A percentile compares a stretch with the other conserved stretches of the same genome.
Conservation (phyloP, 2,329 filamentous ascomycete genomes). For the Nigrospora sphaerica region DNA sequence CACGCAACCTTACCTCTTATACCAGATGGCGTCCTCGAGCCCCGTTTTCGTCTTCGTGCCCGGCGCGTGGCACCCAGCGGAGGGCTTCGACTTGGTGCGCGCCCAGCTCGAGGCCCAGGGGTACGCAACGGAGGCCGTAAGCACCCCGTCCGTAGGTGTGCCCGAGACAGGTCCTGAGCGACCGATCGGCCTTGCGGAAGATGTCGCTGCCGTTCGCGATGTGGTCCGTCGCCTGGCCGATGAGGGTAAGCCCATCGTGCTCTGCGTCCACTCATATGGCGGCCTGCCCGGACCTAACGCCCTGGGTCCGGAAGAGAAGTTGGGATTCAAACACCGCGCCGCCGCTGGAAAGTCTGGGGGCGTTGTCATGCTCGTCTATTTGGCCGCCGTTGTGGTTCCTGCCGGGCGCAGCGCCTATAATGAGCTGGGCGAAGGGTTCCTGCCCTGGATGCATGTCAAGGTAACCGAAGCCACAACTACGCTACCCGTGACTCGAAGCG, state of each 20-base stretch:
- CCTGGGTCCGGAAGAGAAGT: conserved; percentile 15
- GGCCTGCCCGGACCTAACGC: conserved; percentile 31
- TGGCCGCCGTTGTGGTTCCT: conserved; percentile 15
- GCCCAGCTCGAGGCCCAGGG: conserved; percentile 17
- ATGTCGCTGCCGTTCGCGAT: conserved; percentile 22
- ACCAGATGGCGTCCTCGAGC: background rate
- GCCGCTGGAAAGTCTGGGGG: conserved; percentile 23
- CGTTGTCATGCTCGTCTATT: conserved; percentile 21
- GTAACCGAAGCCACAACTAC: background rate
- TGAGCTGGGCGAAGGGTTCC: conserved; percentile 13
- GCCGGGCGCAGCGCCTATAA: conserved; percentile 10
- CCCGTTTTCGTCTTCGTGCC: conserved; percentile 24
- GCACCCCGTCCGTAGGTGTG: conserved; percentile 20
- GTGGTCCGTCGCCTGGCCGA: conserved; percentile 20
- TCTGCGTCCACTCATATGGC: conserved; percentile 35
- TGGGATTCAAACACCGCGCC: conserved; percentile 21
- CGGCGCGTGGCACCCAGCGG: conserved; percentile 25
- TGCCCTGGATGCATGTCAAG: conserved; percentile 16
- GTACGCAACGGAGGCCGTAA: conserved; percentile 17
- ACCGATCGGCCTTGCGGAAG: conserved; percentile 13
- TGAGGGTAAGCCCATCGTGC: conserved; percentile 29
- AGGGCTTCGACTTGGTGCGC: conserved; percentile 18
- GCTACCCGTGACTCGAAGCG: no score
- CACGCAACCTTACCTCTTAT: no score
- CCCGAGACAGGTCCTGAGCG: no score